Evolutionary conservation across 129 eudicot genomes (phyloP).

Genomic region (Silybum marianum): DNA sequence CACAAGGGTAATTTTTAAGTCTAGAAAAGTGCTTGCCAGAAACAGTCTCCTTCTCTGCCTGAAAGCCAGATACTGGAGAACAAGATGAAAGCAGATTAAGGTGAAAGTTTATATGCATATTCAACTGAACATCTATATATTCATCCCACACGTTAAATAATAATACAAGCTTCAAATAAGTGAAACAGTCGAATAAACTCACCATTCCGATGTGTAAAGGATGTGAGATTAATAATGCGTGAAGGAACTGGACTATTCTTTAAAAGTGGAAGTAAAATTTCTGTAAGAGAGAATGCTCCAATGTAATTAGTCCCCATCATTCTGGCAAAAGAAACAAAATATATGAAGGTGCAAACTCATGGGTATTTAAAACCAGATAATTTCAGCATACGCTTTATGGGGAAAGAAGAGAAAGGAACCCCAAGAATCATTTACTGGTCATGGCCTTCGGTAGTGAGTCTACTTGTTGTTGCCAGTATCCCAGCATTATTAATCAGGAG

Average conservation of each 20-base stretch:
- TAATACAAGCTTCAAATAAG: background rate
- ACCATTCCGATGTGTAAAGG: conserved; percentile 95
- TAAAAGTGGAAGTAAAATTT: conserved; percentile 72
- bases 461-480: conserved; percentile 67
- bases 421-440: conserved; percentile 55
- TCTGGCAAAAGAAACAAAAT: conserved; percentile 39
- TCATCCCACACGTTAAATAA: background rate
- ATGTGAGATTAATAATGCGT: conserved; percentile 79
- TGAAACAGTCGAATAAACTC: conserved; percentile 9
- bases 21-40: conserved; percentile 51
- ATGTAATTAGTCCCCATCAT: conserved; percentile 91
- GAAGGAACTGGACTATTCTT: conserved; percentile 76
- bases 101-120: background rate
- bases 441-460: conserved; percentile 60
- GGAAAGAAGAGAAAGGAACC: background rate
- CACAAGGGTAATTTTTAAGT: conserved; percentile 59
- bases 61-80: conserved; percentile 51
- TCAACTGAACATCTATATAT: background rate
- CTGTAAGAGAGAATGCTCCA: conserved; percentile 77
- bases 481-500: conserved; percentile 96
- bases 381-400: background rate
- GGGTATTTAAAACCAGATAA: background rate
- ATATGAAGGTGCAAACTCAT: conserved; percentile 1
- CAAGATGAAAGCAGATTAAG: background rate
- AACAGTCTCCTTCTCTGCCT: conserved; percentile 50